phyloP scores from a whole-genome alignment of 1,284 basidiomycete genomes.

The Fomitopsis pinicola region DNA sequence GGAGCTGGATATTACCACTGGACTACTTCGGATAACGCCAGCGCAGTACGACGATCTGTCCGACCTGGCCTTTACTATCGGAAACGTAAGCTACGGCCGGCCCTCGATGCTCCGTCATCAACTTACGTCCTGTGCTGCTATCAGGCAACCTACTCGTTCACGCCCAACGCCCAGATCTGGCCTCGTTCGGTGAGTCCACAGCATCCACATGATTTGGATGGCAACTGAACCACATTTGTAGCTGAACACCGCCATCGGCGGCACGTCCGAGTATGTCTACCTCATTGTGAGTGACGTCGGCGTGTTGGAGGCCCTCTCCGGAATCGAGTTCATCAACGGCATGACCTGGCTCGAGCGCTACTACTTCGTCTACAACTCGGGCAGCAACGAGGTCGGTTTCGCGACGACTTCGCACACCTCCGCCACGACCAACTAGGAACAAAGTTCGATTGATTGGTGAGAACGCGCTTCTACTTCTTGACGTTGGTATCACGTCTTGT shows the following conservation, averaged over 20 bases:
- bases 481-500: too few relatives aligned
- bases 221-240: too few relatives aligned
- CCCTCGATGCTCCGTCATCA: background rate
- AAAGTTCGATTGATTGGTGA: background rate
- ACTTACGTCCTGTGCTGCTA: background rate
- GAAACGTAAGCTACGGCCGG: constrained; percentile 15
- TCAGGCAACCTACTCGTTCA: constrained; percentile 34
- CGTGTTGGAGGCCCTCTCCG: constrained; percentile 11
- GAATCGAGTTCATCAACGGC: constrained; percentile 31
- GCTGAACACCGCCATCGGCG: constrained; percentile 24
- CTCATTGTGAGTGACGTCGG: constrained; percentile 25
- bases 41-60: constrained; percentile 21
- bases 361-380: constrained; percentile 60
- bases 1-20: constrained; percentile 18
- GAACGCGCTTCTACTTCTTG: too few relatives aligned
- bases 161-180: constrained; percentile 48
- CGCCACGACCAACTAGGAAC: background rate
- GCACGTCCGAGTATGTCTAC: constrained; percentile 20
- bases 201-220: too few relatives aligned
- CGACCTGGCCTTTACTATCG: constrained; percentile 25
- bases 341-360: constrained; percentile 46
- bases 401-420: constrained; percentile 37
- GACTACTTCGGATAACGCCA: constrained; percentile 22
- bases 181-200: constrained; percentile 30
- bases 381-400: constrained; percentile 40